These are phyloP conservation scores for Collybia nuda DNA, from an alignment of 768 basidiomycete genomes.

Conservation along the genomic window DNA sequence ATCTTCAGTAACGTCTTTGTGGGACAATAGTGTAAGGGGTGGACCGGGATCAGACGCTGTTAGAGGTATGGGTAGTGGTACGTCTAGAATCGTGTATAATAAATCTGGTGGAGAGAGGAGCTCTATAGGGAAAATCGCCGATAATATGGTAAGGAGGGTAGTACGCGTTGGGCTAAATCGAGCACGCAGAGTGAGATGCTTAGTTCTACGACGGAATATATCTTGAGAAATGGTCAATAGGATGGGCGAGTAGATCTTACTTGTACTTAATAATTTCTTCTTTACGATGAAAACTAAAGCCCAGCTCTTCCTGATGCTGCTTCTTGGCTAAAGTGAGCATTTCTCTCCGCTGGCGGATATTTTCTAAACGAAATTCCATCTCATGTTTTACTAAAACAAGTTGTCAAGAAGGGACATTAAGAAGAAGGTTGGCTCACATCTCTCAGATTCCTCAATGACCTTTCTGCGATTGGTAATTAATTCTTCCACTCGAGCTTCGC, in stretches of 20 bases:
- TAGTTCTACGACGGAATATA: conserved; percentile 35
- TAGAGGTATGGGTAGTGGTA: conserved; percentile 89
- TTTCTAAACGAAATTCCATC: conserved; percentile 29
- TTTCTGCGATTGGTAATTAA: conserved; percentile 41
- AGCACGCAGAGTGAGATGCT: conserved; percentile 44
- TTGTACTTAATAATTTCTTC: conserved; percentile 36
- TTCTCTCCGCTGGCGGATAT: conserved; percentile 45
- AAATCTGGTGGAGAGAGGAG: conserved; percentile 80
- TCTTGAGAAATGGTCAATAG: conserved; percentile 11
- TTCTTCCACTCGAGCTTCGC: conserved; percentile 52
- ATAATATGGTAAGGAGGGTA: conserved; percentile 67
- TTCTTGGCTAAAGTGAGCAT: conserved; percentile 42
- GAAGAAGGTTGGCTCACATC: conserved; percentile 37
- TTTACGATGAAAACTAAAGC: conserved; percentile 22
- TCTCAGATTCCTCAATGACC: conserved; percentile 41
- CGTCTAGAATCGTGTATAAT: conserved; percentile 83
- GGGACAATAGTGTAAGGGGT: conserved; percentile 64
- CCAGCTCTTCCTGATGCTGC: conserved; percentile 30
- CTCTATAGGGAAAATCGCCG: conserved; percentile 86
- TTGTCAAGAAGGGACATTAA: conserved; percentile 5
- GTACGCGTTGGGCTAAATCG: conserved; percentile 55
- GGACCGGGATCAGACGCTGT: conserved; percentile 79
- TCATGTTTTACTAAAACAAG: conserved; percentile 26
- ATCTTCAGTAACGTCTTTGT: conserved; percentile 80
- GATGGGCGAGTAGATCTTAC: conserved; percentile 19